A percentile compares a stretch with the other conserved stretches of the same genome.
phyloP scores from a whole-genome alignment of 2,329 filamentous ascomycete genomes.

The Helotiales sp. region DNA sequence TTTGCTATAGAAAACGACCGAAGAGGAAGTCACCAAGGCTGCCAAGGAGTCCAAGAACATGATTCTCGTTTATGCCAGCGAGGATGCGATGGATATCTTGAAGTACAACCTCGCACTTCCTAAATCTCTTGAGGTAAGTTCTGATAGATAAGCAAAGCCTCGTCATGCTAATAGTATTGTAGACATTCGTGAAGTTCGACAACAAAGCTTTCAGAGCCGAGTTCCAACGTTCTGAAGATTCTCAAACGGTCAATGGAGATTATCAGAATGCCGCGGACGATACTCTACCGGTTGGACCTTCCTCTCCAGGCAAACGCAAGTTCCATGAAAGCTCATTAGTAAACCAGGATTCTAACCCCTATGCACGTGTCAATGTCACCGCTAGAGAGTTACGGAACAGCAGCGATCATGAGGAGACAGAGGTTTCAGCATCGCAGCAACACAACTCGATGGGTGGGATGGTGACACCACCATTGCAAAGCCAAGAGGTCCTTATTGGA shows the following conservation, averaged over 20 bases:
- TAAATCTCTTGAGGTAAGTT: conserved; percentile 45
- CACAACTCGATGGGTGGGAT: not conserved
- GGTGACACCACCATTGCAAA: conserved; percentile 1
- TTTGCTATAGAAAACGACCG: conserved; percentile 51
- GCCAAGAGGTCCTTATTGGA: conserved; percentile 34
- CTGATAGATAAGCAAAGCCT: not conserved
- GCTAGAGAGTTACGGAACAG: conserved; percentile 18
- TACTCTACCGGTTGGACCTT: conserved; percentile 22
- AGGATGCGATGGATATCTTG: conserved; percentile 49
- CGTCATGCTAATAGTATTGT: conserved; percentile 29
- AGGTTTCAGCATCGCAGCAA: not conserved
- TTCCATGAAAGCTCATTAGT: conserved; percentile 33
- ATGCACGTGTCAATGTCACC: conserved; percentile 16
- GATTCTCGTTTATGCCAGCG: conserved; percentile 59
- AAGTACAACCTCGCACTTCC: conserved; percentile 45
- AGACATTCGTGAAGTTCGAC: conserved; percentile 56
- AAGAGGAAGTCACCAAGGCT: conserved; percentile 52
- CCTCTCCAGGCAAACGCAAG: conserved; percentile 39
- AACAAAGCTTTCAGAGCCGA: conserved; percentile 59
- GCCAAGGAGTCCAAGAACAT: conserved; percentile 56
- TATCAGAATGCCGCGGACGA: conserved; percentile 11
- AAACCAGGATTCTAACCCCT: conserved; percentile 19
- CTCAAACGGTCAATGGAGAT: conserved; percentile 18
- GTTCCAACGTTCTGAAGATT: conserved; percentile 39
- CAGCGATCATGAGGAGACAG: not conserved